Evolutionary conservation across 768 basidiomycete genomes (phyloP), one percentile per base, ranked within the genome.

Genomic region (Mycena galericulata): DNA sequence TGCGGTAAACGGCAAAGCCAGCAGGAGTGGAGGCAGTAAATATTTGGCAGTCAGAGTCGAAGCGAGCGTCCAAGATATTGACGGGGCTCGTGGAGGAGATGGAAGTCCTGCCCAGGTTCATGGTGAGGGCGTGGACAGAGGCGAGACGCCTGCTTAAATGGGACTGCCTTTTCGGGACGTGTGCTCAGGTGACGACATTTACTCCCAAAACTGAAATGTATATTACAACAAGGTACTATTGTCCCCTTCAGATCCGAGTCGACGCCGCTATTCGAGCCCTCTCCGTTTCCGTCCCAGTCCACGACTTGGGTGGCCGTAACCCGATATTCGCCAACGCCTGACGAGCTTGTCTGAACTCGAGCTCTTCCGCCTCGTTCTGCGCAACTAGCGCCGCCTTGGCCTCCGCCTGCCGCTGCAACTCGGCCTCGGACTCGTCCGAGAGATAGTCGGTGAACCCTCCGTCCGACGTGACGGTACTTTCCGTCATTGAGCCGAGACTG

Each of bases 341-440:
- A 15, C 93, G 87, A 45, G 92, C 93, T 40, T 90, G 89, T 76
- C 88, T 91, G 81, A 95, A 95, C 75, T 95, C 93, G 68, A 86
- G 82, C 75, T 95, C 93, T 77, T 95, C 93, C 49, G 89, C 87
- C 73, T 92, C 90, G 67, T 87, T 92, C 80, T 94, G 91, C n/a
- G 92, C 93, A 18, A 92, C 79, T 46, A 92, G 77, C 7, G 90
- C 92, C 5, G 94, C 94, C 68, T 88, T 89, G 24, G 88, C 89
- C 74, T 95, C 94, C 6, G 94, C 94, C 78, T 95, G 93, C 66
- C 92, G 85, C 79, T 96, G 94, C 61, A 96, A 79, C 76, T 96
- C 94, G 29, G 90, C 93, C 74, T 96, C 94, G n/a, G 93, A 95
- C 79, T 96, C 94, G 75, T 95, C 94, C n/a, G 93, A 95, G 32